These are phyloP conservation scores for Wickerhamomyces tratensis DNA, from an alignment of 805 yeast genomes.

Conservation along the genomic window DNA sequence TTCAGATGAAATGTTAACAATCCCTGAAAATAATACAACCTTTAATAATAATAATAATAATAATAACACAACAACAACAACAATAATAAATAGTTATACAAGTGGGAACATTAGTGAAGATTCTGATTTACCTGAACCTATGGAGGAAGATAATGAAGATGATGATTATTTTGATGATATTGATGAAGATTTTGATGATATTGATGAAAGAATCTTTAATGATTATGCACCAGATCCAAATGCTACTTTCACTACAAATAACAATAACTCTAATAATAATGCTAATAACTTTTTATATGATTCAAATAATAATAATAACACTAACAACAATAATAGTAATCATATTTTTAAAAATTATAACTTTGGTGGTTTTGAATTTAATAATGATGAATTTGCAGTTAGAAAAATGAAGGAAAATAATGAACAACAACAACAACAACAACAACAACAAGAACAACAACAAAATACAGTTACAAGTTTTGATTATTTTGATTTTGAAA, in stretches of 20 bases:
- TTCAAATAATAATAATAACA: background rate
- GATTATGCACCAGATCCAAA: background rate
- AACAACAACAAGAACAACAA: no score
- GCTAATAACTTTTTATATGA: background rate
- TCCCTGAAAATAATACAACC: slow-evolving; percentile 8
- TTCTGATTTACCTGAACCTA: background rate
- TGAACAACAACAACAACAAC: no score
- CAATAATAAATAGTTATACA: background rate
- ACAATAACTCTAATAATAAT: background rate
- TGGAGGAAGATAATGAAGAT: background rate
- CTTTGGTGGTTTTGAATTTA: background rate
- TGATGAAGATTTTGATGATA: background rate
- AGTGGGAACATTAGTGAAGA: background rate
- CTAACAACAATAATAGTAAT: background rate
- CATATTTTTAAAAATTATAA: background rate
- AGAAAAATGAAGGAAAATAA: no score
- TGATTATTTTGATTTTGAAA: background rate
- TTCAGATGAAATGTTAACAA: slow-evolving; percentile 16
- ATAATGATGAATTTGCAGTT: no score
- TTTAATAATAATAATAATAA: background rate
- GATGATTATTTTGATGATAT: background rate
- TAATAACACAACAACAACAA: no score
- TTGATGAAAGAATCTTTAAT: background rate
- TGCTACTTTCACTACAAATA: background rate
- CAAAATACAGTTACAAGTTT: background rate